phyloP scores from a whole-genome alignment of 164 flowering plant species.

The Vitis cinerea region DNA sequence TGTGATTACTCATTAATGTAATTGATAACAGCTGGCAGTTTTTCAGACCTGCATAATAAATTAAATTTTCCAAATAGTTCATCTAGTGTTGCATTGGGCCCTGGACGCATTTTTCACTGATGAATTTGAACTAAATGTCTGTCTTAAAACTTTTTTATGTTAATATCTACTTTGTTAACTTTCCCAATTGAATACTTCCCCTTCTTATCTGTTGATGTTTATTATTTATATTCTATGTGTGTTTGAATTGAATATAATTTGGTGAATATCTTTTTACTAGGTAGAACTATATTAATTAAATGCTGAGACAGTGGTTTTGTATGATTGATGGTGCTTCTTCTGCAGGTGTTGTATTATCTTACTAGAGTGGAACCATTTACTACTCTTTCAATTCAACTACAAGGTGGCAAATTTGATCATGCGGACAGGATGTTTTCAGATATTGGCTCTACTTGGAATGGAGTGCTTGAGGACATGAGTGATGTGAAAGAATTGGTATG shows the following conservation, averaged over 20 bases:
- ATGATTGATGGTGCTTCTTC: slow-evolving; percentile 18
- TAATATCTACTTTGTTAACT: not conserved
- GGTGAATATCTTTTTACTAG: too few species aligned
- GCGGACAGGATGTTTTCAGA: slow-evolving; percentile 98
- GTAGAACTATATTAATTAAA: slow-evolving; percentile 70
- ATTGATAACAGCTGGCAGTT: too few species aligned
- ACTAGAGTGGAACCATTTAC: slow-evolving; percentile 92
- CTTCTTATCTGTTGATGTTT: not conserved
- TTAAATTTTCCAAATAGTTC: too few species aligned
- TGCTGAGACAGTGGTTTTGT: slow-evolving; percentile 86
- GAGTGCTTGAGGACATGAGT: slow-evolving; percentile 97
- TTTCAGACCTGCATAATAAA: too few species aligned
- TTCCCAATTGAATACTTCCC: not conserved
- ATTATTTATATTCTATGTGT: too few species aligned
- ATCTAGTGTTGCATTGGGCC: too few species aligned
- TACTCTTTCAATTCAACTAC: slow-evolving; percentile 89
- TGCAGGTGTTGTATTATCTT: slow-evolving; percentile 91
- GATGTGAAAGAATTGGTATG: slow-evolving; percentile 98
- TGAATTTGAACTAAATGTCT: too few species aligned
- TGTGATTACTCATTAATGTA: too few species aligned
- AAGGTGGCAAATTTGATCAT: slow-evolving; percentile 98
- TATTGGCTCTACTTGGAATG: slow-evolving; percentile 89
- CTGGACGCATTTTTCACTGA: too few species aligned
- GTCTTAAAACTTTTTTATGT: too few species aligned
- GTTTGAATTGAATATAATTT: too few species aligned